Conservation (phyloP, 1,284 basidiomycete species). For the Moesziomyces globuligerus region DNA sequence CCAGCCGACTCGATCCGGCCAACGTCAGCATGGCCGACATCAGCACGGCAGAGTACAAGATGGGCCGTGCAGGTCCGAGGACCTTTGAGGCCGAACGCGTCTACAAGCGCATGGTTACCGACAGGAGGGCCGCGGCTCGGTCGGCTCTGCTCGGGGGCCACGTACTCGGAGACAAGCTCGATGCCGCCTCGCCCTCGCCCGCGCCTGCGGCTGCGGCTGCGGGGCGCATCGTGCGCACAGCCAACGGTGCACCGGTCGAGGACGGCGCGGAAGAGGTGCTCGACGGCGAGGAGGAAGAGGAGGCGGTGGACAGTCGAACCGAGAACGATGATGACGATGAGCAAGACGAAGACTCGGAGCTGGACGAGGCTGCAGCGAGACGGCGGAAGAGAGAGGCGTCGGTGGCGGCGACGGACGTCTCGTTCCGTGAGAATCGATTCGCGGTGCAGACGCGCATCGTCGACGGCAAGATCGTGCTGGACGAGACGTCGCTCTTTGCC, state of each 20-base stretch:
- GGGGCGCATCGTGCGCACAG: slow-evolving; percentile 12
- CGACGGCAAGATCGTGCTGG: slow-evolving; percentile 68
- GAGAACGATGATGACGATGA: slow-evolving; percentile 18
- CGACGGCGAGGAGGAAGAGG: slow-evolving; percentile 28
- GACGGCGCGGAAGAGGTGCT: slow-evolving; percentile 20
- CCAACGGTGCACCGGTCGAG: slow-evolving; percentile 28
- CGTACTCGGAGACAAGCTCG: slow-evolving; percentile 31
- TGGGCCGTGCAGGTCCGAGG: slow-evolving; percentile 57
- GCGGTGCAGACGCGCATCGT: slow-evolving; percentile 67
- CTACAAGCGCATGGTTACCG: slow-evolving; percentile 45
- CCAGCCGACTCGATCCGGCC: slow-evolving; percentile 35
- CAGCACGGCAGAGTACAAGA: slow-evolving; percentile 44
- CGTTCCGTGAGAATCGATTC: slow-evolving; percentile 61
- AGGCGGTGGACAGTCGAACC: slow-evolving; percentile 19
- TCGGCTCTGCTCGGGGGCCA: slow-evolving; percentile 36
- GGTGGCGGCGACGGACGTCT: slow-evolving; percentile 40
- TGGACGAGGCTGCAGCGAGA: slow-evolving; percentile 27
- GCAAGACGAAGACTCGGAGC: slow-evolving; percentile 13
- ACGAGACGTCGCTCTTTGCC: slow-evolving; percentile 66
- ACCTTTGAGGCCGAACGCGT: slow-evolving; percentile 62
- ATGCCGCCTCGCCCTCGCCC: slow-evolving; percentile 28
- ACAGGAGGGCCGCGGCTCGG: slow-evolving; percentile 36
- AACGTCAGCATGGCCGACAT: slow-evolving; percentile 49
- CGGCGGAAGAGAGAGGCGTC: slow-evolving; percentile 30
- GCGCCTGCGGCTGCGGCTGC: slow-evolving; percentile 12